Evolutionary conservation across 441 rosid species (phyloP), one percentile per base, ranked within the genome.

Genomic region (Theobroma grandiflorum): DNA sequence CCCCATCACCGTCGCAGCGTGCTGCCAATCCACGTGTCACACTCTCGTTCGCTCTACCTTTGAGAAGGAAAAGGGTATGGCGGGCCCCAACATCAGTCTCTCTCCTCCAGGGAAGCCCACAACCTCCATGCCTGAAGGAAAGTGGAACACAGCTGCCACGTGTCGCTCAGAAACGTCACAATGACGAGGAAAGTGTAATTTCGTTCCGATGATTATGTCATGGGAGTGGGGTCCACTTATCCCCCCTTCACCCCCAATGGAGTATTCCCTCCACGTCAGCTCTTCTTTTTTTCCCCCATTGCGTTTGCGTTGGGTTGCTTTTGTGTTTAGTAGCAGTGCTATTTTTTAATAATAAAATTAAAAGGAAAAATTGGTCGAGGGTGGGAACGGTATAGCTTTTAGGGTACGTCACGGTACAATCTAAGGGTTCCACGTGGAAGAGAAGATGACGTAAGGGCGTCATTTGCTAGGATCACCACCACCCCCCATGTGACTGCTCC

Each of bases 91-190:
- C 2, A 5, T 35, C 31, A 72, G 38, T 45, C 11, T 71, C 2
- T 50, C 15, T 35, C 20, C 49, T 26, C 47, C 74, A 12, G 55
- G 10, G 62, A 38, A 65, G 72, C 67, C 77, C 73, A 45, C 72
- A 52, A 20, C 67, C 87, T 85, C 90, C 92, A 43, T 63, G 87
- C 78, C 88, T 65, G 84, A 72, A 81, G 92, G 90, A 77, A 81
- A 79, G 78, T 74, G 58, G 35, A 76, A 58, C 16, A 8, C 78
- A 0, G 35, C 10, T 62, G 52, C 89, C 92, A 86, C 87, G 86
- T 87, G 88, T 79, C 88, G 1, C 45, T 3, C 31, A 47, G 78
- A 78, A 72, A 79, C 85, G 89, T 82, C 85, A 74, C n/a, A 74
- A 65, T 89, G 88, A 86, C 88, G 75, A 50, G 81, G 85, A 78